phyloP scores from a whole-genome alignment of 371 early-diverging fungal species.

The Fennellomyces sp. region DNA sequence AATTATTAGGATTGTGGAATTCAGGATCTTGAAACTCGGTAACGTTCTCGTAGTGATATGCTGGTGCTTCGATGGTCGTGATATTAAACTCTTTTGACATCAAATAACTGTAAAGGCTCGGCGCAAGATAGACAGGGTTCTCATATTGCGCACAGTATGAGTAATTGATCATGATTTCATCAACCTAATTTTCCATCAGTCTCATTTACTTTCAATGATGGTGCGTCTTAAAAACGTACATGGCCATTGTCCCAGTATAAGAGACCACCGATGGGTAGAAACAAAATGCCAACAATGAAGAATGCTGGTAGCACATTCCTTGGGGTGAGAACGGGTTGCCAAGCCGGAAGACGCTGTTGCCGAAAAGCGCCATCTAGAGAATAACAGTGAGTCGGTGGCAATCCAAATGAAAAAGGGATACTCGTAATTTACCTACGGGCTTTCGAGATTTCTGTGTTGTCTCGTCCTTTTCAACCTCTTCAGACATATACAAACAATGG shows the following conservation, averaged over 20 bases:
- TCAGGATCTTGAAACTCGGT: slow-evolving; percentile 30
- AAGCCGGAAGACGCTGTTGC: slow-evolving; percentile 96
- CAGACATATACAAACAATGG: slow-evolving; percentile 6
- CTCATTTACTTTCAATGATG: not conserved
- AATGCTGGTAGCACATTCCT: slow-evolving; percentile 91
- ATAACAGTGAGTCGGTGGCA: not conserved
- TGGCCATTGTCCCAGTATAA: slow-evolving; percentile 74
- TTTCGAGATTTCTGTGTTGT: slow-evolving; percentile 31
- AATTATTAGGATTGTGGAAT: slow-evolving; percentile 43
- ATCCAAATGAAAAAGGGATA: not conserved
- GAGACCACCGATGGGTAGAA: slow-evolving; percentile 90
- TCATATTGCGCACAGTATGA: slow-evolving; percentile 71
- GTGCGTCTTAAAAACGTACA: slow-evolving; percentile 38
- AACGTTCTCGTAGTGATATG: slow-evolving; percentile 31
- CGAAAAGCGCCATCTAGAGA: slow-evolving; percentile 90
- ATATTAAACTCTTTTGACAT: slow-evolving; percentile 19
- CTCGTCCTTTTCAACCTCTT: slow-evolving; percentile 11
- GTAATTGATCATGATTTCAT: slow-evolving; percentile 91
- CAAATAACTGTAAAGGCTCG: slow-evolving; percentile 21
- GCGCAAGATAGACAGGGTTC: slow-evolving; percentile 36
- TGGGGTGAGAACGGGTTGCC: slow-evolving; percentile 98
- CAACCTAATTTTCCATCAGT: slow-evolving; percentile 38
- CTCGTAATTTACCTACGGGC: slow-evolving; percentile 19
- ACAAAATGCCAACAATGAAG: slow-evolving; percentile 88
- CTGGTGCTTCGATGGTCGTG: slow-evolving; percentile 27